Percentiles rank a stretch among this genome's conserved stretches.
These are phyloP conservation scores for Coemansia interrupta DNA, from an alignment of 192 early-diverging fungal species.

Conservation along the genomic window DNA sequence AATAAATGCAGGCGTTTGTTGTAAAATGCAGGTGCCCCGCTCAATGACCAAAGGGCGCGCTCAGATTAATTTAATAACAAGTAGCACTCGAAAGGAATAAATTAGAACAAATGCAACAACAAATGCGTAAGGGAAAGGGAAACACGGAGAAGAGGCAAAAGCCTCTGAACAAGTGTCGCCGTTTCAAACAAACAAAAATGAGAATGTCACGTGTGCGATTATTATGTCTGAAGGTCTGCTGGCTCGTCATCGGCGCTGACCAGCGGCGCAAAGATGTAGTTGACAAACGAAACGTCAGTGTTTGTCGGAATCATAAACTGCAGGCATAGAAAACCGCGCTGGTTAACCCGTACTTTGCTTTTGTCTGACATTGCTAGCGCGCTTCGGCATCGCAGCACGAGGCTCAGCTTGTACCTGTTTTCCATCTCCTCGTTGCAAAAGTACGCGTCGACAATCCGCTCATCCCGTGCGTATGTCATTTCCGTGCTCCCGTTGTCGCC, in stretches of 20 bases:
- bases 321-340: constrained; percentile 54
- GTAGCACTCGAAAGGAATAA: neutral
- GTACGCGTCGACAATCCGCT: constrained; percentile 55
- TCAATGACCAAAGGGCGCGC: neutral
- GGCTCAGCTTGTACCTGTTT: constrained; percentile 45
- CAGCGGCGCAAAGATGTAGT: constrained; percentile 44
- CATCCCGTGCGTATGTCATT: constrained; percentile 58
- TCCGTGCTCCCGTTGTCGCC: constrained; percentile 54
- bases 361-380: constrained; percentile 56
- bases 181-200: neutral
- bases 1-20: no score
- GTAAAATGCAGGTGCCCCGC: no score
- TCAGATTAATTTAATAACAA: neutral
- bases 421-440: constrained; percentile 48
- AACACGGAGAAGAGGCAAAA: neutral
- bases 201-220: no score
- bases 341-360: constrained; percentile 54
- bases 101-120: constrained; percentile 3
- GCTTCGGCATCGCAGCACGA: constrained; percentile 46
- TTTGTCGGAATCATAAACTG: constrained; percentile 56
- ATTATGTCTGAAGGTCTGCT: no score
- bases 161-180: neutral
- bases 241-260: constrained; percentile 21
- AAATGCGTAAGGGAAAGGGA: neutral
- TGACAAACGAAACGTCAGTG: constrained; percentile 50